phyloP scores from a whole-genome alignment of 2,329 filamentous ascomycete species.

The Thelonectria rubi region DNA sequence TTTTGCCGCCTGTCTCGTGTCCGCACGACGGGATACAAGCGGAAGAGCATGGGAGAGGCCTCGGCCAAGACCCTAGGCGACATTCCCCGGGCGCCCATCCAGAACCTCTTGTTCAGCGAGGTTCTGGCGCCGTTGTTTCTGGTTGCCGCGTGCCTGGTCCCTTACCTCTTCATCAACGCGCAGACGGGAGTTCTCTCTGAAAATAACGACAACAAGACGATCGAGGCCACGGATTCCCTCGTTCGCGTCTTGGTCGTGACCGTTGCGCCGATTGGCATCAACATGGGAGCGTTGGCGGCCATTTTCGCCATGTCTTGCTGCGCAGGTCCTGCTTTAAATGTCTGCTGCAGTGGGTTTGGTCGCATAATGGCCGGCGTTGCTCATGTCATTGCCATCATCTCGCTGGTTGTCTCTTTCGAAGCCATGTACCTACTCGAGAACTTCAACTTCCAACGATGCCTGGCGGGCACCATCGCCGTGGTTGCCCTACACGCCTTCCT shows the following conservation, averaged over 20 bases:
- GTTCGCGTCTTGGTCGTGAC: conserved; percentile 84
- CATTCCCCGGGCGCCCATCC: conserved; percentile 85
- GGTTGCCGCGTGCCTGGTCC: conserved; percentile 82
- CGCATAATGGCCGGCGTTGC: conserved; percentile 93
- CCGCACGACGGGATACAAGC: conserved; percentile 96
- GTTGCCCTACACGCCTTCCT: conserved; percentile 93
- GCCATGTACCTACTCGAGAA: conserved; percentile 95
- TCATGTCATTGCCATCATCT: conserved; percentile 86
- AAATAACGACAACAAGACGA: conserved; percentile 47
- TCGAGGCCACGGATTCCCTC: conserved; percentile 72
- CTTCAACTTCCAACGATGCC: conserved; percentile 83
- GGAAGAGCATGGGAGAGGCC: conserved; percentile 90
- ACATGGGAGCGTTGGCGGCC: conserved; percentile 79
- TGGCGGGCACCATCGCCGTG: conserved; percentile 91
- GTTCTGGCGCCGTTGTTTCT: conserved; percentile 85
- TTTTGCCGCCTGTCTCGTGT: conserved; percentile 96
- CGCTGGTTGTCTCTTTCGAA: conserved; percentile 87
- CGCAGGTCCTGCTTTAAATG: conserved; percentile 93
- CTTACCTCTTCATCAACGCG: conserved; percentile 95
- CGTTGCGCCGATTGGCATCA: conserved; percentile 85
- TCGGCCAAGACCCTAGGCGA: conserved; percentile 94
- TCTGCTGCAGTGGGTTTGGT: conserved; percentile 99
- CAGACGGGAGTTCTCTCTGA: conserved; percentile 78
- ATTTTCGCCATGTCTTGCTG: conserved; percentile 97
- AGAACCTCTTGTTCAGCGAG: conserved; percentile 93